Conservation (phyloP, 768 basidiomycete genomes). For the Lactarius pseudohatsudake region DNA sequence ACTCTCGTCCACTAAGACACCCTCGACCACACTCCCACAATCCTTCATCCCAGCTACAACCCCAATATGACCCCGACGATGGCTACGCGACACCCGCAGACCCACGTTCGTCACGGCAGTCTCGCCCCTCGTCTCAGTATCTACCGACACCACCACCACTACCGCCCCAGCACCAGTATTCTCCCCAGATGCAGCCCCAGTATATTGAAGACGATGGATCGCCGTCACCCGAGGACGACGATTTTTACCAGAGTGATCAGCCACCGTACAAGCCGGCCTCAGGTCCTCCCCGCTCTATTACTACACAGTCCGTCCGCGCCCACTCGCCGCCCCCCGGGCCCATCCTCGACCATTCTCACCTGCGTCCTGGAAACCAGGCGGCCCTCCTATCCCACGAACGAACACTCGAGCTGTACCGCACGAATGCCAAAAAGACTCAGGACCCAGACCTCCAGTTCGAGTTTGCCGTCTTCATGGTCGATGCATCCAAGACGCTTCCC, state of each 20-base stretch:
- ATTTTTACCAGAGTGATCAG: conserved; percentile 29
- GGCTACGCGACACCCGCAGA: conserved; percentile 14
- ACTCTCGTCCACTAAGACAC: conserved; percentile 6
- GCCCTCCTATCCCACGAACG: conserved; percentile 92
- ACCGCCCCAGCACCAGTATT: conserved; percentile 14
- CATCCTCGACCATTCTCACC: conserved; percentile 87
- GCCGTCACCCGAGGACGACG: conserved; percentile 26
- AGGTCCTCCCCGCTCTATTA: conserved; percentile 38
- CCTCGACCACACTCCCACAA: conserved; percentile 14
- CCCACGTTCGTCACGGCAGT: conserved; percentile 13
- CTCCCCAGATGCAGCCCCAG: conserved; percentile 23
- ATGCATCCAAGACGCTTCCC: conserved; percentile 88
- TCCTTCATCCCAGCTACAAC: conserved; percentile 11
- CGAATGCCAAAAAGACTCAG: conserved; percentile 98
- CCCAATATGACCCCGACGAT: conserved; percentile 19
- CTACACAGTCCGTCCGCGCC: conserved; percentile 58
- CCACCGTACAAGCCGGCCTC: conserved; percentile 2
- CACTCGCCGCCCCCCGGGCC: conserved; percentile 67
- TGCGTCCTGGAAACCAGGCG: conserved; percentile 89
- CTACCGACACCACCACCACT: not conserved
- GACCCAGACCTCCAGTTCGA: conserved; percentile 98
- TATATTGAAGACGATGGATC: conserved; percentile 27
- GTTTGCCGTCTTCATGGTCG: conserved; percentile 98
- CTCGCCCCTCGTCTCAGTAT: conserved; percentile 25
- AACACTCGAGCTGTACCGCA: conserved; percentile 94